Evolutionary conservation across 202 grass and related monocot genomes (phyloP).

Genomic region (Miscanthus sacchariflorus): DNA sequence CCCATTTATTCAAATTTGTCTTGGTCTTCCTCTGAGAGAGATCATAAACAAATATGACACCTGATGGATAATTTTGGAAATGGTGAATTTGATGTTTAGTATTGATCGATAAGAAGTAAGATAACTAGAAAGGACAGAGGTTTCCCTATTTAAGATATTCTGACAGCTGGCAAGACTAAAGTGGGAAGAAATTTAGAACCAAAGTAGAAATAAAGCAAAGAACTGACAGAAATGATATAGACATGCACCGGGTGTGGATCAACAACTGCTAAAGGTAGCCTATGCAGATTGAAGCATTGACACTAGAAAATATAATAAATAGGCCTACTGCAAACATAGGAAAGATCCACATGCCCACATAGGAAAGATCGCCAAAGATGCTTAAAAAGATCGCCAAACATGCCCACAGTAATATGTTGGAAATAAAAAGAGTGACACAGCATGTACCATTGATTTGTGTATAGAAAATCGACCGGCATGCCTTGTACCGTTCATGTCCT

Average conservation of each 20-base stretch:
- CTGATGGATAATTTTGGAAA: conserved; percentile 60
- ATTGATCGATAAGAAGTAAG: background rate
- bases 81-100: conserved; percentile 31
- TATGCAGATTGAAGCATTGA: conserved; percentile 15
- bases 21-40: conserved; percentile 87
- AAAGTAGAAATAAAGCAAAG: conserved; percentile 25
- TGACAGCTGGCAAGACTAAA: background rate
- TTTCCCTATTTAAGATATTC: conserved; percentile 7
- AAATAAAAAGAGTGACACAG: conserved; percentile 3
- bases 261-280: background rate
- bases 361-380: background rate
- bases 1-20: conserved; percentile 92
- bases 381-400: background rate
- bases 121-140: conserved; percentile 12
- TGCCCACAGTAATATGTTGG: background rate
- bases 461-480: conserved; percentile 90
- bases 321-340: background rate
- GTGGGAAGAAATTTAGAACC: conserved; percentile 19
- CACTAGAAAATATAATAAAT: conserved; percentile 23
- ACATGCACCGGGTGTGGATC: background rate
- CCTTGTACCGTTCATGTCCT: conserved; percentile 92
- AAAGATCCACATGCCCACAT: background rate
- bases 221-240: conserved; percentile 35
- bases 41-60: conserved; percentile 96
- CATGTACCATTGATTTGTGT: conserved; percentile 82